A percentile compares a stretch with the other conserved stretches of the same genome.
These are phyloP conservation scores for Mycosphaerella sp. DNA, from an alignment of 2,329 filamentous ascomycete genomes.

Conservation along the genomic window DNA sequence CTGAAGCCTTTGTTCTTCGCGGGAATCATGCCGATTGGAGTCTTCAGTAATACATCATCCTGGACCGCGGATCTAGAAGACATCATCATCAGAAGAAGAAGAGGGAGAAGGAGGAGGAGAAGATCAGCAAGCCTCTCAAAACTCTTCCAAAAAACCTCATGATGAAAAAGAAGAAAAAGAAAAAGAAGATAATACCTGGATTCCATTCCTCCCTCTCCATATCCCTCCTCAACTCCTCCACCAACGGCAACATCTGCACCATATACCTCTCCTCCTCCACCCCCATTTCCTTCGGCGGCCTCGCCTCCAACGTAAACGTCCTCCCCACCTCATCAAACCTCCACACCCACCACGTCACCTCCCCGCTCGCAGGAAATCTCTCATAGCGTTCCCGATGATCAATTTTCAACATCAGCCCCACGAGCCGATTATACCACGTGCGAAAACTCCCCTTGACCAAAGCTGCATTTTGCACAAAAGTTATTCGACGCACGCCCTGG, in stretches of 20 bases:
- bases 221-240: slow-evolving; percentile 33
- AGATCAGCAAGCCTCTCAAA: too few species aligned
- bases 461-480: slow-evolving; percentile 33
- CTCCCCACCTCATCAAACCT: slow-evolving; percentile 28
- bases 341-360: slow-evolving; percentile 39
- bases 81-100: neutral
- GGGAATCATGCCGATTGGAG: too few species aligned
- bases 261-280: slow-evolving; percentile 35
- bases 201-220: slow-evolving; percentile 36
- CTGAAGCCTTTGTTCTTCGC: too few species aligned
- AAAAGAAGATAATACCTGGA: slow-evolving; percentile 22
- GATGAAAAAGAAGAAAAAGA: neutral
- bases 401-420: slow-evolving; percentile 37
- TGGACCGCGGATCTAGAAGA: too few species aligned
- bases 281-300: slow-evolving; percentile 27
- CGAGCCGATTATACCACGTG: slow-evolving; percentile 35
- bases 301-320: slow-evolving; percentile 30
- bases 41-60: too few species aligned
- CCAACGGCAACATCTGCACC: slow-evolving; percentile 33
- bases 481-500: slow-evolving; percentile 30
- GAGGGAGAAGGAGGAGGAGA: neutral
- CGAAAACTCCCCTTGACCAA: slow-evolving; percentile 35
- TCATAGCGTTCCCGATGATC: slow-evolving; percentile 39
- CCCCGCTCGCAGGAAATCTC: slow-evolving; percentile 27
- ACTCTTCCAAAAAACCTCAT: neutral